Percentiles rank a stretch among this genome's conserved stretches.
These are phyloP conservation scores for Aureobasidium sp. DNA, from an alignment of 2,329 filamentous ascomycete species.

Conservation along the genomic window DNA sequence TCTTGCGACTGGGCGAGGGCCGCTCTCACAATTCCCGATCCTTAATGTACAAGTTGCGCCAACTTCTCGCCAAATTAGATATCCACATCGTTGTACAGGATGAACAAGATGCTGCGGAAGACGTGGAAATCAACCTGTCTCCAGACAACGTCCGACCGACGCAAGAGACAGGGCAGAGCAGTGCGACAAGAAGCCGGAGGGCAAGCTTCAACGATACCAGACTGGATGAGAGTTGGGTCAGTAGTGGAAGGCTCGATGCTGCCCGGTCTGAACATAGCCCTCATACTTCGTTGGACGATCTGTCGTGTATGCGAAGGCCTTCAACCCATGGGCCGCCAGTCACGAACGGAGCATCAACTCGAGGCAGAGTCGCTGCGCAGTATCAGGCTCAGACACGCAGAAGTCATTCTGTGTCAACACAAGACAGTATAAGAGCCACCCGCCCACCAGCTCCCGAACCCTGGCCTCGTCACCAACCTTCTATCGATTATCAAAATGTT, in stretches of 20 bases:
- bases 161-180: background rate
- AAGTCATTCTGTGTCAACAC: constrained; percentile 27
- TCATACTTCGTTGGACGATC: background rate
- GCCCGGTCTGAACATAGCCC: background rate
- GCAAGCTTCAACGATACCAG: constrained; percentile 47
- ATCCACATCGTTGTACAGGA: constrained; percentile 58
- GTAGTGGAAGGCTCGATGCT: constrained; percentile 19
- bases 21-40: constrained; percentile 36
- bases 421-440: constrained; percentile 27
- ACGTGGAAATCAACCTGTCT: background rate
- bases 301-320: background rate
- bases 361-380: background rate
- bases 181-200: constrained; percentile 2
- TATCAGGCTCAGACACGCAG: background rate
- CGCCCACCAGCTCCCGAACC: background rate
- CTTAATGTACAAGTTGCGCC: constrained; percentile 62
- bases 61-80: constrained; percentile 58
- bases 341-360: background rate
- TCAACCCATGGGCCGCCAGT: background rate
- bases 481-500: background rate
- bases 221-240: constrained; percentile 42
- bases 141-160: background rate
- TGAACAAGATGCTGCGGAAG: constrained; percentile 5
- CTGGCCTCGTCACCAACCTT: background rate
- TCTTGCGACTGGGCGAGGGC: constrained; percentile 61